Evolutionary conservation across 176 grass and related monocot genomes (phyloP), one percentile per base, ranked within the genome.

Genomic region (Phyllostachys edulis): DNA sequence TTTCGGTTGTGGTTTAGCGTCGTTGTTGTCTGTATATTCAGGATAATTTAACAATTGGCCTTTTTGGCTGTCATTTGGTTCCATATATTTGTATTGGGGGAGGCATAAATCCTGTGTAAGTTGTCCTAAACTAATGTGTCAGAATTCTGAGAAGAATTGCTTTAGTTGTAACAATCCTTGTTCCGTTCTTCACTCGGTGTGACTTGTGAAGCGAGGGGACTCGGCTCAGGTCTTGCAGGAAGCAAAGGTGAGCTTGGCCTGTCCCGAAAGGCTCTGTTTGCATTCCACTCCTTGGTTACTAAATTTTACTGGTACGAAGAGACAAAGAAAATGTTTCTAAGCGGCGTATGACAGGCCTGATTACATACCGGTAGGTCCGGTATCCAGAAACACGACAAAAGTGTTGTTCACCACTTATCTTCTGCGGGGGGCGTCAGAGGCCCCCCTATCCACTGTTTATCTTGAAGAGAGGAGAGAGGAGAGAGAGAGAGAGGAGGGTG

Each of bases 1-100:
- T 36, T 59, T 73, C 60, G 10, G 18, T 60, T 74, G 84, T 75
- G 59, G n/a, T 24, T 57, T 90, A 87, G 89, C 23, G 13, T 47
- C 34, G 21, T 27, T n/a, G 49, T 74, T 87, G 68, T 83, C 26
- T 90, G 80, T 87, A 87, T 83, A 83, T 83, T 79, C 64, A 82
- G 74, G 61, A 82, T 60, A 77, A 78, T 82, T 90, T 90, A 67
- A 55, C 67, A 72, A 82, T 86, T 90, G 80, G 50, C 65, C 60
- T 68, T 47, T 47, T 68, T 20, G 67, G 47, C 73, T 55, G 47
- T 61, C 76, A 85, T 86, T 86, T 57, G 4, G 79, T 73, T 90
- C 32, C 49, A 44, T 83, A 71, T 86, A 72, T 82, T 59, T 83
- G 45, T 78, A 74, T 83, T 75, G 80, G 80, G 79, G 84, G 75